Conservation (phyloP, 1,284 basidiomycete species). For the Apiotrichum veenhuisii region DNA sequence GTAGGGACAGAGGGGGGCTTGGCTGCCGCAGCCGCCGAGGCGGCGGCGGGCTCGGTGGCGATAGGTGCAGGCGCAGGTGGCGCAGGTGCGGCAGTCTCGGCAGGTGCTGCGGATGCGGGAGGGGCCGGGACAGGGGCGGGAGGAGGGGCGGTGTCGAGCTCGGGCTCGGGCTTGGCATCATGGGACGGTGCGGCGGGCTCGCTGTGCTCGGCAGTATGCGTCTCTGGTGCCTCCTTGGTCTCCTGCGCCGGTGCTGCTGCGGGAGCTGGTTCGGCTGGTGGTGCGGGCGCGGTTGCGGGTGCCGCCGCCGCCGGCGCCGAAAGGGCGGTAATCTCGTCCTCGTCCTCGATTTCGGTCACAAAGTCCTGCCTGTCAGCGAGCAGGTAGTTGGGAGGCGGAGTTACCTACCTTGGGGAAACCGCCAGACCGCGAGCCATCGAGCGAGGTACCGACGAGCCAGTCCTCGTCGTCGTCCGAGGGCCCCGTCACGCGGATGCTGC, state of each 20-base stretch:
- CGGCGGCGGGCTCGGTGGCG: background rate
- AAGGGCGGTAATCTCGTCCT: slow-evolving; percentile 9
- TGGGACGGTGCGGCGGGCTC: too few relatives aligned
- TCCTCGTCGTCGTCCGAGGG: slow-evolving; percentile 48
- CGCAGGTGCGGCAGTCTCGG: slow-evolving; percentile 3
- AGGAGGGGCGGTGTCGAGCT: too few relatives aligned
- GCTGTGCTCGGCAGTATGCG: too few relatives aligned
- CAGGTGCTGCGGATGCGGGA: too few relatives aligned
- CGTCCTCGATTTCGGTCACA: slow-evolving; percentile 30
- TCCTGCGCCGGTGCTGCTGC: too few relatives aligned
- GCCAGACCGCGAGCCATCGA: slow-evolving; percentile 44
- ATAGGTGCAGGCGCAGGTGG: slow-evolving; percentile 5
- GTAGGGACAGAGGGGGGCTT: background rate
- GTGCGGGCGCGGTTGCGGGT: too few relatives aligned
- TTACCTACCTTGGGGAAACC: slow-evolving; percentile 47
- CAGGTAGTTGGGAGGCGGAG: background rate
- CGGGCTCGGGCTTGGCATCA: background rate
- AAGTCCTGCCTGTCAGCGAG: slow-evolving; percentile 37
- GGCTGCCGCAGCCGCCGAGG: background rate
- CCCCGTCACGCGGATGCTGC: slow-evolving; percentile 47
- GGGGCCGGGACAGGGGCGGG: too few relatives aligned
- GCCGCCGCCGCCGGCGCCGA: background rate
- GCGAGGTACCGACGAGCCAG: slow-evolving; percentile 46
- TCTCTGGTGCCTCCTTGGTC: too few relatives aligned
- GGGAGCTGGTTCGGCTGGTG: too few relatives aligned